These are phyloP conservation scores for Blastobotrys muscicola DNA, from an alignment of 805 yeast genomes.

Conservation along the genomic window DNA sequence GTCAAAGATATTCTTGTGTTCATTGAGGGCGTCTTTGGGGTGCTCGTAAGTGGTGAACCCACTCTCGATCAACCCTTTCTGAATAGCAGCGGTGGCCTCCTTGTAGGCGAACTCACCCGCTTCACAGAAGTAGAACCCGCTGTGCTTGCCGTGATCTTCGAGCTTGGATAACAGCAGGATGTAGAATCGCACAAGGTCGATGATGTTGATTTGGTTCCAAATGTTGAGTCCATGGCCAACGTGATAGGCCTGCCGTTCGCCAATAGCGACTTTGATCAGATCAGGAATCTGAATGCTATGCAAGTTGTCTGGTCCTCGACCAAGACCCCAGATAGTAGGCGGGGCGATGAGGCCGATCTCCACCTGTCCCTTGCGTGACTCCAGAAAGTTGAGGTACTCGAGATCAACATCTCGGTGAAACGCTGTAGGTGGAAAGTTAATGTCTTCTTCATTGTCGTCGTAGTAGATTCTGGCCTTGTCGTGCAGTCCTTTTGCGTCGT, in stretches of 20 bases:
- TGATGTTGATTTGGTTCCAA: slow-evolving; percentile 11
- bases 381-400: slow-evolving; percentile 4
- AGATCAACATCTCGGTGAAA: slow-evolving; percentile 13
- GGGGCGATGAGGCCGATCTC: slow-evolving; percentile 9
- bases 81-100: slow-evolving; percentile 9
- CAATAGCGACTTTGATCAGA: slow-evolving; percentile 3
- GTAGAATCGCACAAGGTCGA: slow-evolving; percentile 11
- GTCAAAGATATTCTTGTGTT: slow-evolving; percentile 35
- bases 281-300: slow-evolving; percentile 8
- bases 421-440: slow-evolving; percentile 9
- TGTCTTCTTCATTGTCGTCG: slow-evolving; percentile 4
- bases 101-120: slow-evolving; percentile 7
- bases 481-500: slow-evolving; percentile 5
- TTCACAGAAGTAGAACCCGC: slow-evolving; percentile 11
- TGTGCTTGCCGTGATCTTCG: slow-evolving; percentile 9
- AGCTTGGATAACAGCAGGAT: slow-evolving; percentile 3
- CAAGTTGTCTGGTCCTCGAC: slow-evolving; percentile 11
- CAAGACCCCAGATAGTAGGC: slow-evolving; percentile 15
- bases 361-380: slow-evolving; percentile 1
- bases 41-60: slow-evolving; percentile 7
- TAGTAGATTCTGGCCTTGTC: too few species aligned
- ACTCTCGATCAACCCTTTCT: slow-evolving; percentile 6
- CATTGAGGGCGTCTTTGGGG: slow-evolving; percentile 35
- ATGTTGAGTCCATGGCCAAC: slow-evolving; percentile 7
- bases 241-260: slow-evolving; percentile 7